Evolutionary conservation across 1,284 basidiomycete species (phyloP).

Genomic region (Hemileia vastatrix): DNA sequence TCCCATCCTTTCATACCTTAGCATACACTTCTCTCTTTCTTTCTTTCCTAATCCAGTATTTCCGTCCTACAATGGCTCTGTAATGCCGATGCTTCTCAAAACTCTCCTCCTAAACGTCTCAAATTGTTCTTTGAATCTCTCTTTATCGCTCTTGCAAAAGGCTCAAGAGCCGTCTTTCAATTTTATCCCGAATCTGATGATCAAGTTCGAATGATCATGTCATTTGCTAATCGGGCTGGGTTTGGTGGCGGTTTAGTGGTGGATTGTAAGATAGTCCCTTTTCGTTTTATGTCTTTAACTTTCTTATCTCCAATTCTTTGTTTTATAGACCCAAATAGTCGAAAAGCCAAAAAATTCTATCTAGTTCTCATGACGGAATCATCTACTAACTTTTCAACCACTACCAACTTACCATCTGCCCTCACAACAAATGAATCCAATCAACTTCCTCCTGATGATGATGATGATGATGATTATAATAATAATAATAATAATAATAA

Average conservation of each 20-base stretch:
- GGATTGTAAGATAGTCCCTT: conserved; percentile 52
- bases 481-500: not conserved
- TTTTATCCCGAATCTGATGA: conserved; percentile 94
- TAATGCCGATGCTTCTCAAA: conserved; percentile 87
- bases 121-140: conserved; percentile 93
- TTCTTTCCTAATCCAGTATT: conserved; percentile 53
- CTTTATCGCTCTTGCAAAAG: conserved; percentile 80
- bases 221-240: conserved; percentile 82
- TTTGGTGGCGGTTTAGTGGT: conserved; percentile 96
- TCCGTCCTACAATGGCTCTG: conserved; percentile 98
- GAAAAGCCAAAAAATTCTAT: conserved; percentile 45
- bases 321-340: conserved; percentile 38
- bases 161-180: conserved; percentile 85
- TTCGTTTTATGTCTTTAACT: not conserved
- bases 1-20: not conserved
- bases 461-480: not conserved
- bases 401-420: conserved; percentile 5
- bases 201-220: conserved; percentile 88
- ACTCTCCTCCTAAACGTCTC: conserved; percentile 84
- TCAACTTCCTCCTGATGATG: not conserved
- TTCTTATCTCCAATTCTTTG: not conserved
- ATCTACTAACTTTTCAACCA: conserved; percentile 3
- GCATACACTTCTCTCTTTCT: not conserved
- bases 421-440: conserved; percentile 11
- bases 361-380: conserved; percentile 33